A percentile compares a stretch with the other conserved stretches of the same genome.
Evolutionary conservation across 176 grass and related monocot species (phyloP).

Genomic region (Zizania latifolia): DNA sequence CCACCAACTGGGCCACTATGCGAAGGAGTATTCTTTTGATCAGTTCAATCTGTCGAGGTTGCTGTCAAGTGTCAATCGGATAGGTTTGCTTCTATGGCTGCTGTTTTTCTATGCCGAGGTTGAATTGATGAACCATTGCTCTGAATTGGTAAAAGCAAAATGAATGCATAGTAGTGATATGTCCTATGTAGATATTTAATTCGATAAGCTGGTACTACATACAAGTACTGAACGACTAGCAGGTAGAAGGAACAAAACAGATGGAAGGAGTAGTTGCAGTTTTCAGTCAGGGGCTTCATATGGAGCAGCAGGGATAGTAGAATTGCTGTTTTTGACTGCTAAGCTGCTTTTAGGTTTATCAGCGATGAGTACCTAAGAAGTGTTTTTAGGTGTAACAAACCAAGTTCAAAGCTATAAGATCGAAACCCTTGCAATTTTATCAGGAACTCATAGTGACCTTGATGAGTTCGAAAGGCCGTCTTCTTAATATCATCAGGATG

Average conservation of each 20-base stretch:
- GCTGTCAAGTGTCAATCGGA: constrained; percentile 11
- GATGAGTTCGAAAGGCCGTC: no score
- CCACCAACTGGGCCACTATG: background rate
- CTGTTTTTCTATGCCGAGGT: background rate
- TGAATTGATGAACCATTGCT: background rate
- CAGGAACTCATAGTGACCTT: no score
- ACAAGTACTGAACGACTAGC: background rate
- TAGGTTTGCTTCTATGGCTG: background rate
- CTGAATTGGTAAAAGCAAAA: background rate
- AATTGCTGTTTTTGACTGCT: background rate
- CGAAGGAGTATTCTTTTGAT: constrained; percentile 1
- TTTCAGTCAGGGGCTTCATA: background rate
- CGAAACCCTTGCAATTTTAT: no score
- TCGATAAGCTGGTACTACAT: background rate
- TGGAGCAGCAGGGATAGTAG: constrained; percentile 3
- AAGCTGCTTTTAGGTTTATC: background rate
- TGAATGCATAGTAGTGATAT: background rate
- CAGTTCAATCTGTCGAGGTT: background rate
- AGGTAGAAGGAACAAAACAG: background rate
- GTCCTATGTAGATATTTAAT: no score
- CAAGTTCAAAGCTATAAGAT: background rate
- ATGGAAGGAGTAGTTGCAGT: no score
- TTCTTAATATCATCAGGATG: no score
- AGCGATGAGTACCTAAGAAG: background rate
- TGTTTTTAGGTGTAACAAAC: constrained; percentile 4